Evolutionary conservation across 805 yeast species (phyloP), one percentile per base, ranked within the genome.

Genomic region (Candida corydali): DNA sequence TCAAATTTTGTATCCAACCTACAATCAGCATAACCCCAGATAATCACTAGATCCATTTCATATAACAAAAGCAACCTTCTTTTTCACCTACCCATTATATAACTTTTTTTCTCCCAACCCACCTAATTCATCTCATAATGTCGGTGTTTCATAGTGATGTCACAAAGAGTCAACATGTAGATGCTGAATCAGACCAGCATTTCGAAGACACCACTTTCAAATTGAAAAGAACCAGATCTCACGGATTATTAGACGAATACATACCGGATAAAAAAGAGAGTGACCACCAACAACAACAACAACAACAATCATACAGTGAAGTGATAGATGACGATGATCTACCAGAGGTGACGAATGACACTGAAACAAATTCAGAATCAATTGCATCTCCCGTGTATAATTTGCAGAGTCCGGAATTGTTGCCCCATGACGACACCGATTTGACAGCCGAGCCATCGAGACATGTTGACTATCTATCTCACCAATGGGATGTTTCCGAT

Each of bases 391-490:
- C 38, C 10, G 17, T 26, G 9, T 30, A 26, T 8, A 26, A 31
- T 12, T 28, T 41, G 10, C 39, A 41, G 24, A 34, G 37, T 25
- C 40, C 40, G 1, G 43, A 39, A 17, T 39, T 69, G 28, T 49
- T 65, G 17, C 82, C 84, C n/a, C 93, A 82, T 49, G 97, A 89
- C 60, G 97, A 89, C 60, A 76, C 78, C 22, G 94, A 83, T 52
- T 69, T 89, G 25, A 75, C 75, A 36, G 76, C 78, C 47, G 93
- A 84, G 51, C 96, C 98, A 4, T 76, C 84, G 34, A 75, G 82
- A 37, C 97, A 89, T 54, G 98, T 93, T 7, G 99, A 93, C 64
- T 93, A 93, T 60, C 70, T 93, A 35, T 85, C 96, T 4, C 96
- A 93, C 57, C 74, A 93, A 57, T 93, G 99, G 99, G 86, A 87